Evolutionary conservation across 1,284 basidiomycete genomes (phyloP), one percentile per base, ranked within the genome.

Genomic region (Cutaneotrichosporon sp.): DNA sequence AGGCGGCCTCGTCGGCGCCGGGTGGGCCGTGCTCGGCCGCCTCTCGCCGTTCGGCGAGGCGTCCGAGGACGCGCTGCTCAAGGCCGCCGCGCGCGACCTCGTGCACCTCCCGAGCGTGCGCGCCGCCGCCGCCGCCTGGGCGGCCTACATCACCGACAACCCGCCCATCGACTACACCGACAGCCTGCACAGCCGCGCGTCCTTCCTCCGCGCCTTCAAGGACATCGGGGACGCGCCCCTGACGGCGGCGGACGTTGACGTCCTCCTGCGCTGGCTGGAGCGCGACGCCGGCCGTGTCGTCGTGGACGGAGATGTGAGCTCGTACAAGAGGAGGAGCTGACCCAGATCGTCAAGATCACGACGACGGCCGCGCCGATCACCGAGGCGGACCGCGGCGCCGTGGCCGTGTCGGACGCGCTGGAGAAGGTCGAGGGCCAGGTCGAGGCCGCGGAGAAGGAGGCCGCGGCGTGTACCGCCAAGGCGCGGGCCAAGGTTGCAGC

Each of bases 241-340:
- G 50, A 69, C 66, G 42, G 59, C 59, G 49, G 60, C 55, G 7
- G 77, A 98, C 74, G 75, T 85, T 13, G 84, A 84, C 58, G 84
- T 95, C 2, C 73, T 97, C 33, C 61, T 95, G 29, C 89, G 83
- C 75, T 92, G 87, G 76, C 80, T 98, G 42, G 84, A 88, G 69
- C 83, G 95, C 52, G 95, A 98, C 73, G 84, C 83, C 68, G 81
- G 80, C 6, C 82, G 84, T 0, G 66, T 94, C 4, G 81, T 89
- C 0, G 79, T 85, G 11, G 85, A 89, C 56, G 83, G 85, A 62
- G 86, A 87, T 58, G 90, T 91, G 65, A 67, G 86, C 71, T 50
- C 62, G 25, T 13, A n/a, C 8, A n/a, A 2, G 25, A 14, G n/a
- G 8, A 10, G 14, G 18, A 34, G 36, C 31, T 62, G 46, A 61